Base-by-base conservation (phyloP, 257 asterid genomes). In the Solanum chmielewskii region DNA sequence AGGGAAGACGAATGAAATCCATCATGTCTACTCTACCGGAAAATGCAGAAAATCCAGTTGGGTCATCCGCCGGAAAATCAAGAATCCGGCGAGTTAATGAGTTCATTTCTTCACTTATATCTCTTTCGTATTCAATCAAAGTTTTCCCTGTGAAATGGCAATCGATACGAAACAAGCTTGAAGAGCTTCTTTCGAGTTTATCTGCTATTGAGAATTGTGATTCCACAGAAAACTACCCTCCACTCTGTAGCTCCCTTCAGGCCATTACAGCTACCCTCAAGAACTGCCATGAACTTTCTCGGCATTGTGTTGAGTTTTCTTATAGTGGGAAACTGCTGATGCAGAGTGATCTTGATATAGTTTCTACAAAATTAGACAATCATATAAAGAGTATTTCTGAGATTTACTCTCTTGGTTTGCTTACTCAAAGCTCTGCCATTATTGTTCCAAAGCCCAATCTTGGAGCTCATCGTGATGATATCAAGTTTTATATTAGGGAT, bases 281-380 rank as follows among this genome's bases (percentile, higher is more conserved):
- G 42, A 84, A 77, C 25, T 93, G 98, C 87, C 88, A 90, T 35
- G 92, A 89, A 13, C 95, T 94, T 47, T 94, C 95, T 1, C 76
- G 41, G 62, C 74, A 89, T 87, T 97, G 99, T 47, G 66, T 92
- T 84, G 93, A 92, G 12, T 81, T 86, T 33, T 92, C 99, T 21
- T 96, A 90, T 66, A 84, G 93, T 75, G 98, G 99, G 83, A 97
- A 97, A 92, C 93, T 97, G 31, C 98, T 90, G 85, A 97, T 94
- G 98, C 96, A 95, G 86, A 97, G 99, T 87, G 96, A 96, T 92
- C 96, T 96, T 47, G 98, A 96, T 86, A 87, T 93, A 73, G 49
- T 93, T 2, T 91, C 93, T 15, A 88, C 92, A 56, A 94, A 90
- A 69, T 86, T 97, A 87, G 94, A 94, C 69, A 52, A 47, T 39